These are phyloP conservation scores for Amanita exitialis DNA, from an alignment of 768 basidiomycete species.

Conservation along the genomic window DNA sequence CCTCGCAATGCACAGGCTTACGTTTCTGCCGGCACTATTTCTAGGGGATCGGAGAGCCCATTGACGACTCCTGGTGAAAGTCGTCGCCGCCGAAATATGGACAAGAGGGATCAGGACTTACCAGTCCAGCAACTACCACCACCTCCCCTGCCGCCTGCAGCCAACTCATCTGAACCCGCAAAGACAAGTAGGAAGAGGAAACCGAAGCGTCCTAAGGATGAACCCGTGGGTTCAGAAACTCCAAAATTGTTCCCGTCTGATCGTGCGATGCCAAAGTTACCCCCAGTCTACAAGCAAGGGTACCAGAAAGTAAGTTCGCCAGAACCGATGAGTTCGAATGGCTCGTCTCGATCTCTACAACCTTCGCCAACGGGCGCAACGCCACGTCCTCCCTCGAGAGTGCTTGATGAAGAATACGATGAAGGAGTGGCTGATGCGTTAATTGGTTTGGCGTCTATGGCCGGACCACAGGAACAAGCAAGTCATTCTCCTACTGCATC, in stretches of 20 bases:
- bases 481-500: slow-evolving; percentile 52
- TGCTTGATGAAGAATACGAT: slow-evolving; percentile 90
- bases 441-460: slow-evolving; percentile 52
- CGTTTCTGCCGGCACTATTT: slow-evolving; percentile 18
- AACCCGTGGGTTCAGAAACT: slow-evolving; percentile 32
- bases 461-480: slow-evolving; percentile 11
- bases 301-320: slow-evolving; percentile 40
- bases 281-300: slow-evolving; percentile 18
- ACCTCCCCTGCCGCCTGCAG: slow-evolving; percentile 14
- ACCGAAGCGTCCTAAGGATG: slow-evolving; percentile 28
- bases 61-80: slow-evolving; percentile 31
- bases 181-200: slow-evolving; percentile 10
- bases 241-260: slow-evolving; percentile 31
- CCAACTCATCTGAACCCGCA: slow-evolving; percentile 3
- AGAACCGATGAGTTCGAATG: slow-evolving; percentile 57
- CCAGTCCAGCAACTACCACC: slow-evolving; percentile 17
- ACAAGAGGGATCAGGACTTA: slow-evolving; percentile 36
- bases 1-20: slow-evolving; percentile 18
- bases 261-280: slow-evolving; percentile 16
- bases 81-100: slow-evolving; percentile 27
- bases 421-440: slow-evolving; percentile 78
- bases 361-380: slow-evolving; percentile 61
- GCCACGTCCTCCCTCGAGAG: slow-evolving; percentile 51
- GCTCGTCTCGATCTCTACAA: slow-evolving; percentile 56
- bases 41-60: slow-evolving; percentile 54